These are phyloP conservation scores for Aspergillus kassunensis DNA, from an alignment of 495 filamentous ascomycete species.

Conservation along the genomic window DNA sequence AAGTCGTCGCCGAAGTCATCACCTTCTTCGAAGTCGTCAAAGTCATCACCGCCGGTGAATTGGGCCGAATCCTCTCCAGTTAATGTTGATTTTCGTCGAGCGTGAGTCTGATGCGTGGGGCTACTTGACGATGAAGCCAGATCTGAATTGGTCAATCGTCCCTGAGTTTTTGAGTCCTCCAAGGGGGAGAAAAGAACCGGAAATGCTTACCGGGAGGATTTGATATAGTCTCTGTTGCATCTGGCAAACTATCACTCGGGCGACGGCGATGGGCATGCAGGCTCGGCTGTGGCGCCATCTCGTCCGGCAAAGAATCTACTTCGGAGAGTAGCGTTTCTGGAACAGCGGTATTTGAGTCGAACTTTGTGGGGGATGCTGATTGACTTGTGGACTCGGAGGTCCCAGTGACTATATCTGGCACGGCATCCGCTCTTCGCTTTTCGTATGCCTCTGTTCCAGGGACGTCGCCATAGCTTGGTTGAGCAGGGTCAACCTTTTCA, in stretches of 20 bases:
- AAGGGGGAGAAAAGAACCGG: constrained; percentile 21
- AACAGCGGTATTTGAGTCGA: constrained; percentile 25
- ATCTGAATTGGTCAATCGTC: constrained; percentile 57
- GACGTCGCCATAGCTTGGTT: constrained; percentile 77
- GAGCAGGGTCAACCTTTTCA: constrained; percentile 66
- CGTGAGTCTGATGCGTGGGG: constrained; percentile 24
- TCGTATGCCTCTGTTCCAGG: constrained; percentile 78
- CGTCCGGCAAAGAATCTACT: constrained; percentile 38
- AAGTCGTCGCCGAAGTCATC: constrained; percentile 76
- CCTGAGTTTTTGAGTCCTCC: constrained; percentile 31
- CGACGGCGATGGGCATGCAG: constrained; percentile 41
- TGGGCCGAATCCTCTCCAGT: constrained; percentile 37
- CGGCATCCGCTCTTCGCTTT: constrained; percentile 73
- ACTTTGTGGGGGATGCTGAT: constrained; percentile 18
- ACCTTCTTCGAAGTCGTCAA: constrained; percentile 94
- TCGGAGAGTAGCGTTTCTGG: constrained; percentile 45
- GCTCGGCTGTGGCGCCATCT: constrained; percentile 29
- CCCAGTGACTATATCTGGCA: constrained; percentile 64
- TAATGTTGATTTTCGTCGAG: constrained; percentile 17
- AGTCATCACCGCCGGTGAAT: constrained; percentile 61
- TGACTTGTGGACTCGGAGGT: constrained; percentile 26
- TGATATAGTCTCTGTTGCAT: constrained; percentile 42
- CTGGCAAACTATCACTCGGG: constrained; percentile 47
- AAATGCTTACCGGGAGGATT: constrained; percentile 45
- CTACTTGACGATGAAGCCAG: constrained; percentile 43